These are phyloP conservation scores for Ustilago nuda DNA, from an alignment of 1,284 basidiomycete genomes.

Conservation along the genomic window DNA sequence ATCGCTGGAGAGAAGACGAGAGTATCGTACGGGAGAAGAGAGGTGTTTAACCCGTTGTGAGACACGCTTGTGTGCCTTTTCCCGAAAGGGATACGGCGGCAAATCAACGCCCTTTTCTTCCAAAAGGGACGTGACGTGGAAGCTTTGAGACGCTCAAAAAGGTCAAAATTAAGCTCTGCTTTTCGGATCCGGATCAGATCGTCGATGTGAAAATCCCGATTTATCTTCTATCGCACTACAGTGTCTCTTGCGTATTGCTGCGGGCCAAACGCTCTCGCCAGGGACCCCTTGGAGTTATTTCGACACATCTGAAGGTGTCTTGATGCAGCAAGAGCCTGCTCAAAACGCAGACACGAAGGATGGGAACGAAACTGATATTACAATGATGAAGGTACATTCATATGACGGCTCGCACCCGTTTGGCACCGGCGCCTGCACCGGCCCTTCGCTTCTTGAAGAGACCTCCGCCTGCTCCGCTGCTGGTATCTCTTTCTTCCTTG, in stretches of 20 bases:
- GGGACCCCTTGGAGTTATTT: background rate
- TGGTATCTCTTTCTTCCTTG: conserved; percentile 9
- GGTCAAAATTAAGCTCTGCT: background rate
- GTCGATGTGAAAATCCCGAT: conserved; percentile 6
- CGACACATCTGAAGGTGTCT: background rate
- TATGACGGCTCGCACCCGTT: conserved; percentile 53
- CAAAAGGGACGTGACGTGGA: conserved; percentile 36
- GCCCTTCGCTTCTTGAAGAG: conserved; percentile 60
- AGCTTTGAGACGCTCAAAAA: background rate
- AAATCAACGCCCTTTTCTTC: conserved; percentile 8
- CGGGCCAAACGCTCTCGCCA: background rate
- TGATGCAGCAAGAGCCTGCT: background rate
- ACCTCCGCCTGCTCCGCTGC: conserved; percentile 19
- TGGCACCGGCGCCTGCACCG: conserved; percentile 59
- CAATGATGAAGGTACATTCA: conserved; percentile 10
- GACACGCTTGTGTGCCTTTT: background rate
- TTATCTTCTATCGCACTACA: background rate
- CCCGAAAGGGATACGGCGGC: background rate
- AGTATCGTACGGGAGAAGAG: background rate
- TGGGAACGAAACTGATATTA: background rate
- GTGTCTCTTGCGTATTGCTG: too few species aligned
- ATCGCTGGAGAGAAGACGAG: background rate
- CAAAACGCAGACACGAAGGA: background rate
- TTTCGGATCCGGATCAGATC: conserved; percentile 2
- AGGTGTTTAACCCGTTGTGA: background rate